These are phyloP conservation scores for Fusarium newnesense DNA, from an alignment of 2,329 filamentous ascomycete species.

Conservation along the genomic window DNA sequence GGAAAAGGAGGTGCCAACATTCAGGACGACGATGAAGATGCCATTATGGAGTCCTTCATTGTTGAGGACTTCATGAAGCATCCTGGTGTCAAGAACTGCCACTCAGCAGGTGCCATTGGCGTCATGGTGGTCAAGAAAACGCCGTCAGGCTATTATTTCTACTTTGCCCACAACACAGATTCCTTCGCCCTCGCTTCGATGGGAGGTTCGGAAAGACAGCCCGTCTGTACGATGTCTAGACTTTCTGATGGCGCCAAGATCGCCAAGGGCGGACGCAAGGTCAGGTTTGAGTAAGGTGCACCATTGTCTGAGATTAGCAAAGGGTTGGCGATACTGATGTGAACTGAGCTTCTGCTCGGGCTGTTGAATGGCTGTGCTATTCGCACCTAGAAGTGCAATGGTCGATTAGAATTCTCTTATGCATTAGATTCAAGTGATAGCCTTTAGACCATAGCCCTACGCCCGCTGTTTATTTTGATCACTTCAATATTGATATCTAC, in stretches of 20 bases:
- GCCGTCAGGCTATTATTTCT: constrained; percentile 79
- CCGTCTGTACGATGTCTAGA: constrained; percentile 89
- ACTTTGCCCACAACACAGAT: constrained; percentile 97
- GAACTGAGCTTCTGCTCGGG: not conserved
- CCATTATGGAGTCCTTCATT: constrained; percentile 79
- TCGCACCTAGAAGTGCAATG: not conserved
- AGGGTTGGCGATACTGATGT: not conserved
- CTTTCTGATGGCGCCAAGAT: constrained; percentile 64
- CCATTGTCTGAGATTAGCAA: not conserved
- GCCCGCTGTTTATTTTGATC: not conserved
- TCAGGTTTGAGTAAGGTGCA: constrained; percentile 45
- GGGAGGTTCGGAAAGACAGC: constrained; percentile 78
- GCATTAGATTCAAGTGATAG: constrained; percentile 41
- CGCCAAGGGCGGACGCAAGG: constrained; percentile 65
- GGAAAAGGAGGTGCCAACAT: constrained; percentile 70
- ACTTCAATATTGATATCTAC: not conserved
- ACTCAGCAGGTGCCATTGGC: constrained; percentile 88
- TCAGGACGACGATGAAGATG: constrained; percentile 79
- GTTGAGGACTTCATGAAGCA: constrained; percentile 92
- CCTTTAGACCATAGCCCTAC: constrained; percentile 41
- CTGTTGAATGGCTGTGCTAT: not conserved
- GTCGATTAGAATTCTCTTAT: not conserved
- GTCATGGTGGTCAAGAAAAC: constrained; percentile 91
- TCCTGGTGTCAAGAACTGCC: constrained; percentile 82
- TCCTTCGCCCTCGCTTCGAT: constrained; percentile 88